Conservation (phyloP, 805 yeast species). For the Clavispora phyllophila region DNA sequence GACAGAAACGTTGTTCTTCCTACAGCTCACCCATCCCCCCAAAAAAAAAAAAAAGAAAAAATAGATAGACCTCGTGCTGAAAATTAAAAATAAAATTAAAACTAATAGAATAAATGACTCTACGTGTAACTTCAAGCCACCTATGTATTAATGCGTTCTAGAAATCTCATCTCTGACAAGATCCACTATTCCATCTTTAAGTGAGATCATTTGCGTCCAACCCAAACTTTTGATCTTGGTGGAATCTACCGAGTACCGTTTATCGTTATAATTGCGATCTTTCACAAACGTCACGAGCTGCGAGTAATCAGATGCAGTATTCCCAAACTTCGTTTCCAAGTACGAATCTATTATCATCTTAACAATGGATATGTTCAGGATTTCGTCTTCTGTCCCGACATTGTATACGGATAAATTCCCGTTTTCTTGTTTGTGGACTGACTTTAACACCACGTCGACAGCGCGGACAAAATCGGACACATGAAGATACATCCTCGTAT, state of each 20-base stretch:
- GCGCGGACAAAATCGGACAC: slow-evolving; percentile 39
- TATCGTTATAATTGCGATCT: slow-evolving; percentile 33
- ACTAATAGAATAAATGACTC: no score
- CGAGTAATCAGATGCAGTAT: background rate
- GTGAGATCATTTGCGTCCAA: slow-evolving; percentile 23
- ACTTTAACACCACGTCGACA: slow-evolving; percentile 24
- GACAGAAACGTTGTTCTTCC: no score
- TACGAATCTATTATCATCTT: slow-evolving; percentile 15
- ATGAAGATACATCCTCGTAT: slow-evolving; percentile 42
- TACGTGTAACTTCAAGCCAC: background rate
- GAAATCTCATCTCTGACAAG: slow-evolving; percentile 2
- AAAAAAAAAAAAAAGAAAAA: background rate
- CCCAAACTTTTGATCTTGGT: slow-evolving; percentile 24
- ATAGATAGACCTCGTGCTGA: background rate
- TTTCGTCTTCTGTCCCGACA: slow-evolving; percentile 10
- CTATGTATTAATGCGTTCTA: background rate
- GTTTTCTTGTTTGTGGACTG: background rate
- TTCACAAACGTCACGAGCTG: slow-evolving; percentile 18
- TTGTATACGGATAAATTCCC: slow-evolving; percentile 15
- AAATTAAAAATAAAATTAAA: background rate
- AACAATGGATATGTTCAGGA: slow-evolving; percentile 17
- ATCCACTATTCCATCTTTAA: slow-evolving; percentile 20
- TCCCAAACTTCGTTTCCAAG: slow-evolving; percentile 4
- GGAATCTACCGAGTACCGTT: slow-evolving; percentile 21
- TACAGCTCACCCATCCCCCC: no score